Evolutionary conservation across 1,139 yeast species (phyloP).

Genomic region (Saccharomyces hybrid): DNA sequence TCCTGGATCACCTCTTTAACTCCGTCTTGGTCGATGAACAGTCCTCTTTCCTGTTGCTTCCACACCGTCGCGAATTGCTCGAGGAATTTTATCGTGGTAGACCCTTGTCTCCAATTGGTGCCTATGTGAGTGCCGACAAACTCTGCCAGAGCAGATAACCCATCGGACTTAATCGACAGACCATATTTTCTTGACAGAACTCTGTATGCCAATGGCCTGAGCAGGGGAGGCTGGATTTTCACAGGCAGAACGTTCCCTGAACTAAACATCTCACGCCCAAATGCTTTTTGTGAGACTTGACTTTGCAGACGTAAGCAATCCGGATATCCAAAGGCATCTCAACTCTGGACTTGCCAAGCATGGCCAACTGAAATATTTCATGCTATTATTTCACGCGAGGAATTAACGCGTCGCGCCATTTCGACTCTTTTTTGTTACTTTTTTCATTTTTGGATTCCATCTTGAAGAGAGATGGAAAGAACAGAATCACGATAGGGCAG

Average conservation of each 20-base stretch:
- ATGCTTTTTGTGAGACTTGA: neutral
- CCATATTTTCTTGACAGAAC: conserved; percentile 88
- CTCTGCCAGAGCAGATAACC: conserved; percentile 63
- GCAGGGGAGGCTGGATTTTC: conserved; percentile 65
- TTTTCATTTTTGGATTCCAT: neutral
- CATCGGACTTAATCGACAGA: conserved; percentile 79
- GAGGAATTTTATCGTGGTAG: conserved; percentile 55
- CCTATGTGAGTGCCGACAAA: conserved; percentile 73
- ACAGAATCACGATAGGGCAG: too few relatives aligned
- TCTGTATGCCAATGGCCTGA: conserved; percentile 87
- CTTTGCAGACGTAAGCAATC: neutral
- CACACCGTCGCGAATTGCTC: conserved; percentile 77
- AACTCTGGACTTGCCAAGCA: neutral
- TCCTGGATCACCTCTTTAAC: conserved; percentile 59
- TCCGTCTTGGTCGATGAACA: conserved; percentile 73
- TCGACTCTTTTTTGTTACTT: neutral
- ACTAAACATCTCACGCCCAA: conserved; percentile 10
- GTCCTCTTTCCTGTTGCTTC: conserved; percentile 83
- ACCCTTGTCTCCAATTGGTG: conserved; percentile 67
- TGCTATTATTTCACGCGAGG: neutral
- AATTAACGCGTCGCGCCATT: neutral
- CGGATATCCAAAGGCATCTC: neutral
- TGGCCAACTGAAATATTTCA: neutral
- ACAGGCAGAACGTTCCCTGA: conserved; percentile 50
- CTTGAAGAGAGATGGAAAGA: neutral